Evolutionary conservation across 495 filamentous ascomycete species (phyloP), one percentile per base, ranked within the genome.

Genomic region (Xylaria palmicola): DNA sequence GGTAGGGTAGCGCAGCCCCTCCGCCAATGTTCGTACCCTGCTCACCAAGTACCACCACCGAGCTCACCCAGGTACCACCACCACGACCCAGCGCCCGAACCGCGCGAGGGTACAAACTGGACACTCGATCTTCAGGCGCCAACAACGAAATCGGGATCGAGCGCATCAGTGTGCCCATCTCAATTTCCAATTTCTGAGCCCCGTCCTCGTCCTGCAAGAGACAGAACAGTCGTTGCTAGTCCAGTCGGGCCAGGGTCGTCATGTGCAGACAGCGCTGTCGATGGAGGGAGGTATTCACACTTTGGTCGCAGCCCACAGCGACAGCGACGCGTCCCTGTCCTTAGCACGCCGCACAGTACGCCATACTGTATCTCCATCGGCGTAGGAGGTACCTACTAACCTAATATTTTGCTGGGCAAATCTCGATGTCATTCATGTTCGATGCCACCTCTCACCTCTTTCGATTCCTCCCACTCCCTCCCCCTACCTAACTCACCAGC

Each of bases 101-200:
- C n/a, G n/a, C n/a, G n/a, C n/a, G n/a, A n/a, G n/a, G n/a, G n/a
- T n/a, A n/a, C n/a, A n/a, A n/a, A n/a, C n/a, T n/a, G n/a, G n/a
- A n/a, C n/a, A n/a, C n/a, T n/a, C n/a, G n/a, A n/a, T n/a, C n/a
- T n/a, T n/a, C n/a, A n/a, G n/a, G n/a, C n/a, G n/a, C n/a, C n/a
- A n/a, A n/a, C n/a, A n/a, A 56, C 39, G 26, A n/a, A 19, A 44
- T 52, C 40, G 59, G 29, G 59, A 61, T 61, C 59, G 59, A 55
- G 44, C 55, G 17, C 27, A 36, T 34, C 40, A 41, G 36, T 56
- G 37, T 30, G 17, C 53, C 37, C 19, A 52, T 52, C 52, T 56
- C 36, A 43, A 22, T n/a, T 15, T 7, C 6, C 19, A 43, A n/a
- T 51, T 51, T 34, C 37, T 34, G 49, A 37, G 8, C n/a, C 30